A percentile compares a stretch with the other conserved stretches of the same genome.
phyloP scores from a whole-genome alignment of 768 basidiomycete genomes.

The Podaxis sp. region DNA sequence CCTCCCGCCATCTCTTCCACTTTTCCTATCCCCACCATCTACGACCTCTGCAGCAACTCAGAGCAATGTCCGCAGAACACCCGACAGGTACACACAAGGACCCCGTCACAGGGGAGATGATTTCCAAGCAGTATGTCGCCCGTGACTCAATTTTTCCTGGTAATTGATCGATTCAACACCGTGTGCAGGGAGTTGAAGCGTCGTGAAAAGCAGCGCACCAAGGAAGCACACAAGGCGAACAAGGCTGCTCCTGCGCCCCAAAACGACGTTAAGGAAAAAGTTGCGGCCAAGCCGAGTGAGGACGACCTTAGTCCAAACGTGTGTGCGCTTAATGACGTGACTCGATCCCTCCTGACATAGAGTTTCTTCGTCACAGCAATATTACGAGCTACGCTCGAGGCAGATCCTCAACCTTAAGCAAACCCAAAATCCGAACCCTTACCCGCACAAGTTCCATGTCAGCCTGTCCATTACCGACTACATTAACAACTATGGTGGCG shows the following conservation, averaged over 20 bases:
- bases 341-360: background rate
- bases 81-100: conserved; percentile 57
- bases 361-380: conserved; percentile 63
- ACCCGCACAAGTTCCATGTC: conserved; percentile 99
- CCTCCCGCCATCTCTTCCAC: conserved; percentile 16
- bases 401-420: conserved; percentile 83
- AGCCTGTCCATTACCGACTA: conserved; percentile 68
- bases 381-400: conserved; percentile 89
- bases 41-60: conserved; percentile 14
- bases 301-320: conserved; percentile 91
- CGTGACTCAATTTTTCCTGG: conserved; percentile 13
- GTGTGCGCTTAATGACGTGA: conserved; percentile 28
- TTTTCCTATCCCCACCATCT: conserved; percentile 10
- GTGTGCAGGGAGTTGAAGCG: conserved; percentile 86
- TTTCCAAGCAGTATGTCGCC: conserved; percentile 84
- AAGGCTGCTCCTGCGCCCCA: conserved; percentile 39
- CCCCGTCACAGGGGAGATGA: conserved; percentile 91
- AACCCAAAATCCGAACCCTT: conserved; percentile 86
- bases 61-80: conserved; percentile 40
- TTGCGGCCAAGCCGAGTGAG: conserved; percentile 51
- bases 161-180: conserved; percentile 22
- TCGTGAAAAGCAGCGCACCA: conserved; percentile 81
- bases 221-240: conserved; percentile 73
- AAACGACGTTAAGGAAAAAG: conserved; percentile 34
- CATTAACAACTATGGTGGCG: conserved; percentile 66